A percentile compares a stretch with the other conserved stretches of the same genome.
phyloP scores from a whole-genome alignment of 495 filamentous ascomycete genomes.

The Podospora conica region DNA sequence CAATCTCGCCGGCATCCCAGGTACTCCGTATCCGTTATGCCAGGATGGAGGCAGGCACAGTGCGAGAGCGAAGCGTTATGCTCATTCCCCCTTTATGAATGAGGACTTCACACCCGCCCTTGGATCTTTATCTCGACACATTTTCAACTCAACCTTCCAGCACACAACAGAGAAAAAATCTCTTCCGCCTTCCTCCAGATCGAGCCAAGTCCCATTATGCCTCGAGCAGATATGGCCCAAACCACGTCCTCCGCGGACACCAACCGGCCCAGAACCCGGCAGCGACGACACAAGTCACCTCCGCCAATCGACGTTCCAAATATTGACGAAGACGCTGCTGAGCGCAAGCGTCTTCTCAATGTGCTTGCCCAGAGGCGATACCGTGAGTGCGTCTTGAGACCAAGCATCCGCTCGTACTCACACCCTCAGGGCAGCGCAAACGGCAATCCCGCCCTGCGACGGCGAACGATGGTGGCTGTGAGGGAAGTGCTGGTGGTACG shows the following conservation, averaged over 20 bases:
- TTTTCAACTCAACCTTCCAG: background rate
- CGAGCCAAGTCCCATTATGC: background rate
- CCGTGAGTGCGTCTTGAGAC: slow-evolving; percentile 24
- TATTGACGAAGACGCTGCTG: slow-evolving; percentile 34
- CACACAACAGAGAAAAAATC: no score
- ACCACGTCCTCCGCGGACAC: background rate
- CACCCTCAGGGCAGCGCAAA: slow-evolving; percentile 24
- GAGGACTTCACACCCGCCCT: background rate
- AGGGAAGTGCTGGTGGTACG: background rate
- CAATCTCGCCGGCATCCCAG: background rate
- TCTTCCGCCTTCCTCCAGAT: no score
- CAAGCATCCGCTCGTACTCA: background rate
- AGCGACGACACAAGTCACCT: slow-evolving; percentile 22
- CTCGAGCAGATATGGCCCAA: background rate
- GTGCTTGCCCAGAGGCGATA: slow-evolving; percentile 47
- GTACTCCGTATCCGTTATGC: background rate
- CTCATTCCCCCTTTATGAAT: background rate
- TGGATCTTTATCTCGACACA: background rate
- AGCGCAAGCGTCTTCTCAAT: slow-evolving; percentile 46
- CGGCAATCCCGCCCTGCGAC: slow-evolving; percentile 4
- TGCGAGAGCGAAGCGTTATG: background rate
- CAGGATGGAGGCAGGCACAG: background rate
- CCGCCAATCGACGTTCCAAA: slow-evolving; percentile 24
- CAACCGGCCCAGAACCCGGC: slow-evolving; percentile 17
- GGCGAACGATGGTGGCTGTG: background rate